Percentiles rank a stretch among this genome's conserved stretches.
Evolutionary conservation across 805 yeast genomes (phyloP).

Genomic region (Pichia manshurica): DNA sequence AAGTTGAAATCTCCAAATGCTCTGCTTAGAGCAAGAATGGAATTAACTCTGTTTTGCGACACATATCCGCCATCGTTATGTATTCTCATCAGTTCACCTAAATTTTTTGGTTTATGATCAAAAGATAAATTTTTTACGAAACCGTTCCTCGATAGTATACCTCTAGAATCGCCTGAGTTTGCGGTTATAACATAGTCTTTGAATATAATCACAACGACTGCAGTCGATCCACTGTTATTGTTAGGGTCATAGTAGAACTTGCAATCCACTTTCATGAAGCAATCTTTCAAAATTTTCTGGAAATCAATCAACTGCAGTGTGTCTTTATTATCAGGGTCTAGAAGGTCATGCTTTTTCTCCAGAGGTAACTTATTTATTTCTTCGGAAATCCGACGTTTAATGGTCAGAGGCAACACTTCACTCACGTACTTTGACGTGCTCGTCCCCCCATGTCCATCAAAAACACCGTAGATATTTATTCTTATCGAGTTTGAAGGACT

Average conservation of each 20-base stretch:
- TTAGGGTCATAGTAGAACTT: conserved; percentile 35
- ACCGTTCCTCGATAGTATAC: conserved; percentile 51
- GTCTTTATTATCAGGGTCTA: conserved; percentile 13
- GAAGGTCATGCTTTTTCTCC: conserved; percentile 15
- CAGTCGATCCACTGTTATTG: conserved; percentile 48
- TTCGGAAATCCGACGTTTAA: conserved; percentile 18
- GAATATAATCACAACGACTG: conserved; percentile 40
- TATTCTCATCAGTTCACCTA: conserved; percentile 53
- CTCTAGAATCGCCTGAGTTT: conserved; percentile 73
- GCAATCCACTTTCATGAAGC: conserved; percentile 42
- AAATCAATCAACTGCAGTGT: conserved; percentile 23
- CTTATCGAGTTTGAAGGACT: conserved; percentile 7
- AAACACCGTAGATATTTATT: conserved; percentile 56
- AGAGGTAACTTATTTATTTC: conserved; percentile 16
- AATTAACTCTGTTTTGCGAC: conserved; percentile 55
- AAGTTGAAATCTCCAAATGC: conserved; percentile 65
- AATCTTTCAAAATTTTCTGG: conserved; percentile 33
- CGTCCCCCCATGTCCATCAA: conserved; percentile 81
- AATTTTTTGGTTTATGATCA: conserved; percentile 58
- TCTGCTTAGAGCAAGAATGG: conserved; percentile 50
- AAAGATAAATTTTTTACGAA: conserved; percentile 54
- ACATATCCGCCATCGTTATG: conserved; percentile 57
- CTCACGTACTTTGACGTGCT: conserved; percentile 52
- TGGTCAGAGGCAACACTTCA: conserved; percentile 30
- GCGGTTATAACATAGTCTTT: conserved; percentile 48